Evolutionary conservation across 2,329 filamentous ascomycete species (phyloP).

Genomic region (Fusarium keratoplasticum): DNA sequence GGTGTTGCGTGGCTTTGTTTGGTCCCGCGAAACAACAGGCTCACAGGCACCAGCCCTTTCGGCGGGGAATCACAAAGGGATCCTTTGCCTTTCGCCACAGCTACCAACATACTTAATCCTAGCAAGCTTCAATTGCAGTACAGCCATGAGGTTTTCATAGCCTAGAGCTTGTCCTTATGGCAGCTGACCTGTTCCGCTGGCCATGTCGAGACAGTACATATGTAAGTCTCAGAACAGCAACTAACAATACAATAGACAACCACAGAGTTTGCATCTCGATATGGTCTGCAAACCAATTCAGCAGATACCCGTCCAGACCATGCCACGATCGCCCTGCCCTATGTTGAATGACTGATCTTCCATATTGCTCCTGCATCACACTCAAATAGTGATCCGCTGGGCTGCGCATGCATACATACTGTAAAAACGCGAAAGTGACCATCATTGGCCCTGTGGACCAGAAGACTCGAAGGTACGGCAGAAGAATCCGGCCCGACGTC

Average conservation of each 20-base stretch:
- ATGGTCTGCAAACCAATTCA: background rate
- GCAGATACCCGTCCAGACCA: background rate
- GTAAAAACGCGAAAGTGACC: background rate
- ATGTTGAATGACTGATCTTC: background rate
- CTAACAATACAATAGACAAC: background rate
- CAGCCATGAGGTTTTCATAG: background rate
- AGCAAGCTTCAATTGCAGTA: no score
- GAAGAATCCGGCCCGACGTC: background rate
- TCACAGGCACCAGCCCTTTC: no score
- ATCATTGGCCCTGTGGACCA: background rate
- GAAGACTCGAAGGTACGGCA: background rate
- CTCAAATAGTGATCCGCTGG: background rate
- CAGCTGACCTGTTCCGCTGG: conserved; percentile 60
- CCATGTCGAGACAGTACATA: background rate
- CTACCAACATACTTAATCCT: no score
- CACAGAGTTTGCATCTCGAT: background rate
- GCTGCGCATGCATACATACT: background rate
- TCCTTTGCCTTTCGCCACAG: no score
- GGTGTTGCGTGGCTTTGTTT: no score
- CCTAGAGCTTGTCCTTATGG: conserved; percentile 44
- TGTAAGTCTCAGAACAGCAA: background rate
- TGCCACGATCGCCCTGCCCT: background rate
- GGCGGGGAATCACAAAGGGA: no score
- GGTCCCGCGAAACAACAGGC: no score
- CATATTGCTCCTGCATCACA: background rate